Base-by-base conservation (phyloP, 2,329 filamentous ascomycete genomes). In the Thielaviopsis ethacetica region DNA sequence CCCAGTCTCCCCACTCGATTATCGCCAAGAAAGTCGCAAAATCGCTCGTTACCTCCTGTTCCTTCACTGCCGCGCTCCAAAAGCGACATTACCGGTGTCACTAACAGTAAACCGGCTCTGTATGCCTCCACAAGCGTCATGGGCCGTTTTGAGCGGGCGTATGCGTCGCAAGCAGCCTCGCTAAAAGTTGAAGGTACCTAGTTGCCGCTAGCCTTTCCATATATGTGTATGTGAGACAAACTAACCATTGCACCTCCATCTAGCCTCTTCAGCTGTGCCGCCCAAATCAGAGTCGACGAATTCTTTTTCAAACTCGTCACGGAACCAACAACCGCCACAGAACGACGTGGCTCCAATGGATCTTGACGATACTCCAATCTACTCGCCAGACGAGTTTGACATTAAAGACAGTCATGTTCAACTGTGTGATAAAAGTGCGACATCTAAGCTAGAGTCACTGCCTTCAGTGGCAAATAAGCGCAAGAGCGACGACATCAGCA, bases 401-500 rank as follows among this genome's bases (percentile, higher is more conserved):
- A 71, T 72, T 44, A 69, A 66, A 13, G 69, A 72, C 2, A 70
- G 71, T 51, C 66, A 59, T 22, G 9, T 69, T 1, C 71, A 67
- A 57, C 53, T 75, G 17, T 77, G 75, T 75, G 69, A 70, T 2
- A 73, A 75, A 53, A 72, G 72, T 19, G 69, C 68, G 63, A 71
- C 71, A 21, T 64, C 66, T 21, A 71, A 72, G 54, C 67, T 72
- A 1, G 70, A 72, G 30, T 38, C 54, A 27, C 71, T 71, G 5
- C 56, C 66, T 10, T 73, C 67, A 52, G 70, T 71, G 53, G 70
- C 70, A 19, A 78, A 74, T 66, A 81, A 81, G 66, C 68, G 77
- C 62, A 81, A 80, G 65, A 79, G 76, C 62, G 69, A 68, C 24
- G 74, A 78, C 10, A 74, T 77, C 24, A 71, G 52, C 13, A 22